Evolutionary conservation across 2,329 filamentous ascomycete genomes (phyloP).

Genomic region (Scedosporium boydii): DNA sequence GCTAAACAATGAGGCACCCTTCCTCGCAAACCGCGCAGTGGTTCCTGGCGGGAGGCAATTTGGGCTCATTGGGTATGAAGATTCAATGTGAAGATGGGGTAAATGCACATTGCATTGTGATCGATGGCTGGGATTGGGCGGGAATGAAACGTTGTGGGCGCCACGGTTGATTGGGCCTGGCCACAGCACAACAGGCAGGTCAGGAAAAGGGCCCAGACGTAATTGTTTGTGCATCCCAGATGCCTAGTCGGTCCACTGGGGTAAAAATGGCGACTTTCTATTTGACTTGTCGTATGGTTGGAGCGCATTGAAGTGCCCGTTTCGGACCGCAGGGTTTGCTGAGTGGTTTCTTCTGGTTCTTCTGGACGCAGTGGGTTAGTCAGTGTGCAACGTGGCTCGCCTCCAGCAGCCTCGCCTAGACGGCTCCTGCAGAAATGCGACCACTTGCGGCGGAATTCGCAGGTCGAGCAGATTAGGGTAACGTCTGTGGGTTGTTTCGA

Average conservation of each 20-base stretch:
- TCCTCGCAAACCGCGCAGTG: neutral
- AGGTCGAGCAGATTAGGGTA: neutral
- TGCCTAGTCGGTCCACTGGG: neutral
- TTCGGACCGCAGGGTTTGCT: neutral
- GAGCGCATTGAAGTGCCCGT: neutral
- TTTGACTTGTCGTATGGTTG: neutral
- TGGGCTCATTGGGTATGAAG: neutral
- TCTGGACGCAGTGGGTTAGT: neutral
- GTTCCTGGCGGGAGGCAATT: neutral
- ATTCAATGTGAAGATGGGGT: neutral
- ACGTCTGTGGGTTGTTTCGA: neutral
- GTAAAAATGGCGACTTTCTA: neutral
- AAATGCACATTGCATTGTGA: neutral
- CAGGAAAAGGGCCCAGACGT: neutral
- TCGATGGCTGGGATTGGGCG: neutral
- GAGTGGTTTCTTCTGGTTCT: neutral
- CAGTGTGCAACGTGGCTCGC: conserved; percentile 7
- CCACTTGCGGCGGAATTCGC: conserved; percentile 2
- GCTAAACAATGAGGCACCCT: neutral
- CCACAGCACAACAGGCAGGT: neutral
- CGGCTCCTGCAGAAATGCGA: conserved; percentile 3
- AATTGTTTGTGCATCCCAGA: neutral
- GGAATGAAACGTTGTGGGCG: neutral
- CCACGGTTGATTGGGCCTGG: neutral
- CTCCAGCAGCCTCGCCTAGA: neutral